These are phyloP conservation scores for Pterulicium gracile DNA, from an alignment of 1,284 basidiomycete species.

Conservation along the genomic window DNA sequence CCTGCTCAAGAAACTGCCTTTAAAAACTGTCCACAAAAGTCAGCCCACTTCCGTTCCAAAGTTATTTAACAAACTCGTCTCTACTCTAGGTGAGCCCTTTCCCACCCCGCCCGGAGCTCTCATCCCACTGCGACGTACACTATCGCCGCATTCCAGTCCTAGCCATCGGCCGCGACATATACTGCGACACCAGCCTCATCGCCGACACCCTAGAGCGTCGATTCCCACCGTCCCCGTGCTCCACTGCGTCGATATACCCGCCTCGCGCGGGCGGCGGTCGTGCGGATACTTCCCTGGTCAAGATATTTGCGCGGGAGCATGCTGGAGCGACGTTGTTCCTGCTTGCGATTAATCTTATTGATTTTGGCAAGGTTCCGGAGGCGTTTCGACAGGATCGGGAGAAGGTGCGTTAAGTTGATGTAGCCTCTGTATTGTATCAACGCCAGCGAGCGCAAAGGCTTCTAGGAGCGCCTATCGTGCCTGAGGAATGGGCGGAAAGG, in stretches of 20 bases:
- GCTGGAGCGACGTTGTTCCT: conserved; percentile 27
- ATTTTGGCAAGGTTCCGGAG: conserved; percentile 34
- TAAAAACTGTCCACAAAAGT: too few species aligned
- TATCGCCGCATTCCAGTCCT: conserved; percentile 46
- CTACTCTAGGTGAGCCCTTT: too few species aligned
- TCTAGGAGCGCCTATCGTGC: conserved; percentile 23
- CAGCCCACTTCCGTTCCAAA: too few species aligned
- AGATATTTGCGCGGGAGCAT: conserved; percentile 34
- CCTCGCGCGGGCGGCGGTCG: too few species aligned
- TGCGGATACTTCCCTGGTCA: too few species aligned
- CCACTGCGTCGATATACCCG: too few species aligned
- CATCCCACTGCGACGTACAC: conserved; percentile 32
- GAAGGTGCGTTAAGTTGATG: too few species aligned
- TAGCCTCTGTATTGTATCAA: too few species aligned
- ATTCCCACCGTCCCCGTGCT: conserved; percentile 37
- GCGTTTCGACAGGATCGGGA: conserved; percentile 42
- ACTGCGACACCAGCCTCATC: conserved; percentile 43
- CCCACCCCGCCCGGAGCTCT: conserved; percentile 45
- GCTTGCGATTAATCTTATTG: conserved; percentile 26
- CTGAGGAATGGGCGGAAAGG: conserved; percentile 20
- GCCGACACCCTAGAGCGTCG: conserved; percentile 35
- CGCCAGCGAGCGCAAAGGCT: too few species aligned
- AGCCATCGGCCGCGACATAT: conserved; percentile 46
- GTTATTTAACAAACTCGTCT: too few species aligned
- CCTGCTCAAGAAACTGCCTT: too few species aligned